Base-by-base conservation (phyloP, 306 rosid genomes). In the Vigna nakashimae region DNA sequence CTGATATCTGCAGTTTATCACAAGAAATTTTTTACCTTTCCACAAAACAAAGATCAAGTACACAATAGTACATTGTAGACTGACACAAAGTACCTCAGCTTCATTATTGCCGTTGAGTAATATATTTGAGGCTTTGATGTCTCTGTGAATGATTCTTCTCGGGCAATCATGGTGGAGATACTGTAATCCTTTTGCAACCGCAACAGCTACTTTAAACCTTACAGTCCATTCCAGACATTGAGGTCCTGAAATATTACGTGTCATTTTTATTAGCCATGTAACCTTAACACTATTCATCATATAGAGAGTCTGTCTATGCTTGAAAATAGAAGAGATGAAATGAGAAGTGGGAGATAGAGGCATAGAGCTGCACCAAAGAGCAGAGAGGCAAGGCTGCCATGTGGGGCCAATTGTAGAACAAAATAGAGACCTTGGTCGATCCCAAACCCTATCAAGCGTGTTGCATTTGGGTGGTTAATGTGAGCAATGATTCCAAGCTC, bases 401-500 rank as follows among this genome's bases (percentile, higher is more conserved):
- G 77, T 9, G 93, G 87, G 34, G 90, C 86, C 63, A 63, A 85
- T 48, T 89, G 89, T 1, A 93, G 94, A 67, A 93, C 97, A 16
- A 93, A 88, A 79, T 74, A 88, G 65, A 91, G 81, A 48, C 97
- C 96, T 3, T 83, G 79, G 3, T 91, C 93, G 7, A 91, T 79
- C 7, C 97, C 93, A 10, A 91, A 93, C 26, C 98, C 98, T 52
- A 89, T 79, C 76, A 93, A 52, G 13, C 72, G 85, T 10, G 91
- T 91, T 46, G 88, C 86, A 68, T 89, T 89, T 4, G 87, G 93
- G 72, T 93, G 98, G 78, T 85, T 87, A 11, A 89, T 84, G 84
- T 93, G 98, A 1, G 97, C 98, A 30, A 93, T 89, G 73, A 93
- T 89, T 79, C 98, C 98, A 24, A 91, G 91, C 83, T 93, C 98